phyloP scores from a whole-genome alignment of 2,329 filamentous ascomycete genomes.

The Basipetospora chlamydospora region DNA sequence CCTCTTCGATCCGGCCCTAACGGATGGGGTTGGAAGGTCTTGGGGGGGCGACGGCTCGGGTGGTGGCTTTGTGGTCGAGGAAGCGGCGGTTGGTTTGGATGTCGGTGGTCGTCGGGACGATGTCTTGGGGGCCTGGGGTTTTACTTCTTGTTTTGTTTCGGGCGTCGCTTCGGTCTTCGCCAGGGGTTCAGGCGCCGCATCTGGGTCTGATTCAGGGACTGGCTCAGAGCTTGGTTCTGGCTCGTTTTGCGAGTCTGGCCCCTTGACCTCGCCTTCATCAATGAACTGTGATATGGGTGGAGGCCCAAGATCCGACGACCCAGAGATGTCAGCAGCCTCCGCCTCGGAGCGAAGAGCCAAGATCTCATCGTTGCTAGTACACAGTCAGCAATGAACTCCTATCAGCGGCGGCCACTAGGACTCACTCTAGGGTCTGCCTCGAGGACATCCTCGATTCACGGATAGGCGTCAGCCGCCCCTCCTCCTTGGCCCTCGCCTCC shows the following conservation, averaged over 20 bases:
- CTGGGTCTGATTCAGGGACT: slow-evolving; percentile 1
- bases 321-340: slow-evolving; percentile 29
- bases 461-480: slow-evolving; percentile 50
- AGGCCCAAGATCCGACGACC: slow-evolving; percentile 56
- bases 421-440: slow-evolving; percentile 53
- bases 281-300: slow-evolving; percentile 44
- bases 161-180: neutral
- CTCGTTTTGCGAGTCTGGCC: slow-evolving; percentile 1
- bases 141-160: too few species aligned
- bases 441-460: slow-evolving; percentile 55
- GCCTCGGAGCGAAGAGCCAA: slow-evolving; percentile 39
- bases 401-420: too few species aligned
- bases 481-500: slow-evolving; percentile 33
- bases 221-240: slow-evolving; percentile 1
- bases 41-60: slow-evolving; percentile 5
- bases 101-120: too few species aligned
- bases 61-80: neutral
- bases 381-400: slow-evolving; percentile 16
- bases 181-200: slow-evolving; percentile 1
- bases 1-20: slow-evolving; percentile 40
- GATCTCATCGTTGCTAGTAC: slow-evolving; percentile 35
- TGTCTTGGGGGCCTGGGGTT: too few species aligned
- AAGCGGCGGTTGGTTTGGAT: neutral
- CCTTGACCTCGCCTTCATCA: slow-evolving; percentile 26
- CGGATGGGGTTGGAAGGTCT: slow-evolving; percentile 10